A percentile compares a stretch with the other conserved stretches of the same genome.
Evolutionary conservation across 1,284 basidiomycete species (phyloP).

Genomic region (Rhodotorula sp.): DNA sequence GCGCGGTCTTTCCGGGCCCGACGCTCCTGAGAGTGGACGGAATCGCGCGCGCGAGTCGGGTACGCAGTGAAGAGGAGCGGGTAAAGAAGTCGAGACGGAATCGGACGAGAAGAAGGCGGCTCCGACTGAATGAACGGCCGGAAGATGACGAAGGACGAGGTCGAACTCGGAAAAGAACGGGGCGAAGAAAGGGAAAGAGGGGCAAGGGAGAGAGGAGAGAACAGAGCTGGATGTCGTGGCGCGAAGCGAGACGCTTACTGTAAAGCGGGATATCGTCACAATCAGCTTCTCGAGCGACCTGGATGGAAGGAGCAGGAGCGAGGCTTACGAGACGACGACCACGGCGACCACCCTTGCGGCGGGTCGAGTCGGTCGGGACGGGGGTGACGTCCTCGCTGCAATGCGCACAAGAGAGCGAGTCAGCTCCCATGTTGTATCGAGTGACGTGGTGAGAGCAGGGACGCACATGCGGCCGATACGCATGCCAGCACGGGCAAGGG

Average conservation of each 20-base stretch:
- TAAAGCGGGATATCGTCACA: slow-evolving; percentile 63
- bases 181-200: no score
- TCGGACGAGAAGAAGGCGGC: no score
- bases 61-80: no score
- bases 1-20: no score
- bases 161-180: no score
- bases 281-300: background rate
- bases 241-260: slow-evolving; percentile 48
- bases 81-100: no score
- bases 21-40: no score
- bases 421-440: no score
- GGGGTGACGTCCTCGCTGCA: slow-evolving; percentile 71
- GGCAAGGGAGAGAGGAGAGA: background rate
- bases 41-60: no score
- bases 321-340: slow-evolving; percentile 78
- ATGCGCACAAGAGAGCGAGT: background rate
- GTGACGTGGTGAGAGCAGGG: slow-evolving; percentile 4
- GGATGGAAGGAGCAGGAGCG: background rate
- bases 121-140: no score
- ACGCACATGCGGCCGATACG: slow-evolving; percentile 96
- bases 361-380: slow-evolving; percentile 93
- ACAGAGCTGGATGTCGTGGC: background rate
- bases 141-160: no score
- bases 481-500: slow-evolving; percentile 98
- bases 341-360: slow-evolving; percentile 99